phyloP scores from a whole-genome alignment of 2,329 filamentous ascomycete species.

The Colletotrichum sp. region DNA sequence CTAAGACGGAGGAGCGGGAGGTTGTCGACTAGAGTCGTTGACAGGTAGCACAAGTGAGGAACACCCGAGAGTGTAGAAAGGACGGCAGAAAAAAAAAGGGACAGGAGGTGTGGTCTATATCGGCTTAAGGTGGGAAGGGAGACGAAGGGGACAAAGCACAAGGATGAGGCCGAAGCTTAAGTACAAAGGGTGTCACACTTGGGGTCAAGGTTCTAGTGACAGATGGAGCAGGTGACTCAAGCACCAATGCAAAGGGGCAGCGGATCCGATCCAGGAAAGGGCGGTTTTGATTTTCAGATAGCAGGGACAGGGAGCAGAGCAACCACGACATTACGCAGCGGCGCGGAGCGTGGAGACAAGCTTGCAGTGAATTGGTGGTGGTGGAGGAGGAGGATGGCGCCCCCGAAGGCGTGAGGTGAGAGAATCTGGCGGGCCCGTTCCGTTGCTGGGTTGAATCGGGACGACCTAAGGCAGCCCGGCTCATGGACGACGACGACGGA shows the following conservation, averaged over 20 bases:
- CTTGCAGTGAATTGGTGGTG: neutral
- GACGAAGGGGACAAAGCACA: conserved; percentile 11
- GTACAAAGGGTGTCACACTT: conserved; percentile 13
- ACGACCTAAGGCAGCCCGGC: neutral
- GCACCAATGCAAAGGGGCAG: conserved; percentile 19
- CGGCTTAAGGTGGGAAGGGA: conserved; percentile 7
- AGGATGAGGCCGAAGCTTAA: conserved; percentile 18
- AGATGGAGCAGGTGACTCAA: conserved; percentile 23
- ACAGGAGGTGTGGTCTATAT: conserved; percentile 4
- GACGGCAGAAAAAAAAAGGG: neutral
- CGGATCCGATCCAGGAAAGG: conserved; percentile 9
- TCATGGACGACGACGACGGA: neutral
- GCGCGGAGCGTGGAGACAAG: neutral
- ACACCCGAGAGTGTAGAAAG: neutral
- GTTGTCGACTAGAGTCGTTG: neutral
- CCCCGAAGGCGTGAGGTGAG: neutral
- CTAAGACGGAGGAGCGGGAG: neutral
- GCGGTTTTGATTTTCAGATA: conserved; percentile 10
- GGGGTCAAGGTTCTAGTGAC: conserved; percentile 16
- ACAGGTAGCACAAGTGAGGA: neutral
- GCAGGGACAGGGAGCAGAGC: conserved; percentile 15
- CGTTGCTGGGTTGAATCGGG: conserved; percentile 1
- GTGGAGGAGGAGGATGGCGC: neutral
- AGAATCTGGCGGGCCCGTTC: conserved; percentile 3
- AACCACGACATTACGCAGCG: neutral